Evolutionary conservation across 371 early-diverging fungal genomes (phyloP), one percentile per base, ranked within the genome.

Genomic region (Mucor saturninus): DNA sequence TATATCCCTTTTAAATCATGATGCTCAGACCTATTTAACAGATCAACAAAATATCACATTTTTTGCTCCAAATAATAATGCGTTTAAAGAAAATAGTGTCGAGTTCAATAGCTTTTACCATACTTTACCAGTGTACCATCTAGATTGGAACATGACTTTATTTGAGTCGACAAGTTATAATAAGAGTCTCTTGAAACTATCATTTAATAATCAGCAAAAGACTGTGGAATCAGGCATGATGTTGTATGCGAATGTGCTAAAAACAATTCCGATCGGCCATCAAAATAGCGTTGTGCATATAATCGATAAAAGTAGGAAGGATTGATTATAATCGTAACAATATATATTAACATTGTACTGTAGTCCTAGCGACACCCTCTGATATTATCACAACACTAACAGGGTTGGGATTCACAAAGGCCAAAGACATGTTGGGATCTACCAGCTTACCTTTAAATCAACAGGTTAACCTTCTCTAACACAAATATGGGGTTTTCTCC

Each of bases 51-150:
- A 56, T 21, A 62, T 48, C 10, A 62, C 62, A 4, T 30, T 62
- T 15, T 56, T 62, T 38, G 62, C 56, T 10, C 62, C 62, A 31
- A 45, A 54, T 5, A 62, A 62, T 29, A 49, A 62, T 39, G 62
- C 62, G 26, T 57, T 63, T 10, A 42, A 42, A 3, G 43, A 42
- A 9, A n/a, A 11, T 42, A 42, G 14, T 10, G n/a, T 42, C 13
- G 43, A 42, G 3, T 42, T 42, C 2, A n/a, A 42, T 10, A 8
- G 35, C 8, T 42, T 6, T 6, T 42, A 42, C 11, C n/a, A 42
- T 42, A 9, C n/a, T 42, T 42, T 42, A 11, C 43, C 43, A 4
- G n/a, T n/a, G 4, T 14, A n/a, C 11, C 43, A n/a, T 42, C n/a
- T 42, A 42, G 43, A 42, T n/a, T 42, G 43, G 43, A 42, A 42